Evolutionary conservation across 768 basidiomycete genomes (phyloP).

Genomic region (Boletus coccyginus): DNA sequence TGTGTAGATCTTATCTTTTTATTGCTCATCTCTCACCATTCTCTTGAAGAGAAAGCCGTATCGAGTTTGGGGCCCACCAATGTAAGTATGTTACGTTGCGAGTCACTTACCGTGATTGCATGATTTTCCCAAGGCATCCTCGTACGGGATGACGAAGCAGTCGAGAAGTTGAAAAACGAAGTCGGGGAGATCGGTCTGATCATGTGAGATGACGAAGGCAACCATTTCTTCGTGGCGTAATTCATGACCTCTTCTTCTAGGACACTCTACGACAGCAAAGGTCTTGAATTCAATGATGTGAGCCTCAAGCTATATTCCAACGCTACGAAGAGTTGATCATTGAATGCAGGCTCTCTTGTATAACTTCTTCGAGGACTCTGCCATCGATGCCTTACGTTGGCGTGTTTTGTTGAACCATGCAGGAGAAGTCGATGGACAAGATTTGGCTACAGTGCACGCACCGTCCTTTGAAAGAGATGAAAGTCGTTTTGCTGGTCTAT

Average conservation of each 20-base stretch:
- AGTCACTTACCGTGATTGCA: neutral
- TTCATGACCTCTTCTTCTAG: too few relatives aligned
- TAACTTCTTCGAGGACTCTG: slow-evolving; percentile 72
- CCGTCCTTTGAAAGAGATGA: slow-evolving; percentile 24
- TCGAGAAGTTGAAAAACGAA: too few relatives aligned
- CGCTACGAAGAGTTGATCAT: neutral
- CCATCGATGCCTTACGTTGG: slow-evolving; percentile 52
- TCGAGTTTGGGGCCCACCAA: slow-evolving; percentile 65
- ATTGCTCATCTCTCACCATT: slow-evolving; percentile 7
- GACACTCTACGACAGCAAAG: too few relatives aligned
- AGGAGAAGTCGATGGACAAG: slow-evolving; percentile 11
- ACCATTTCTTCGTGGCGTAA: too few relatives aligned
- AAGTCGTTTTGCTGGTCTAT: too few relatives aligned
- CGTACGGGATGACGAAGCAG: slow-evolving; percentile 35
- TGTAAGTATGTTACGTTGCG: slow-evolving; percentile 38
- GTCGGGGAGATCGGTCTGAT: too few relatives aligned
- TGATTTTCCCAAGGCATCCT: slow-evolving; percentile 50
- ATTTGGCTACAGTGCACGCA: slow-evolving; percentile 23
- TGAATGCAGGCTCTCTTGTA: slow-evolving; percentile 61
- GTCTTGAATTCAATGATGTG: too few relatives aligned
- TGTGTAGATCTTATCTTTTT: neutral
- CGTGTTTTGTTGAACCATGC: slow-evolving; percentile 50
- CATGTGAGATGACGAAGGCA: too few relatives aligned
- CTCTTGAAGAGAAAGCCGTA: slow-evolving; percentile 38
- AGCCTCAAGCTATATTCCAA: neutral